A percentile compares a stretch with the other conserved stretches of the same genome.
Conservation (phyloP, 2,329 filamentous ascomycete species). For the Fusarium domesticum region DNA sequence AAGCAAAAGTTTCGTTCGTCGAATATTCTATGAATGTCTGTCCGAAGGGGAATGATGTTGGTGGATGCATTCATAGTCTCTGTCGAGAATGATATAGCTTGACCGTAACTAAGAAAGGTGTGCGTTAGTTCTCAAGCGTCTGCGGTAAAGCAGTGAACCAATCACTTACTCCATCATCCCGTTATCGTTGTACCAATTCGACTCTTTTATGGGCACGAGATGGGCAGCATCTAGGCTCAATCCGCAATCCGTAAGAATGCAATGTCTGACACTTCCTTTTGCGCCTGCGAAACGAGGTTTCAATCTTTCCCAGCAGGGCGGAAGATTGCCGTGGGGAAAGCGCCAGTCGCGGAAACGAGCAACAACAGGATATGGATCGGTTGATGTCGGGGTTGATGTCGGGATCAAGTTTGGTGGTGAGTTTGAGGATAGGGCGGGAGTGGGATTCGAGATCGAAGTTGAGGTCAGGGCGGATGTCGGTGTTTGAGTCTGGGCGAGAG, state of each 20-base stretch:
- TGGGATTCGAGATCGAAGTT: too few relatives aligned
- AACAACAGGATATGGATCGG: too few relatives aligned
- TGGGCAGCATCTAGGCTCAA: not conserved
- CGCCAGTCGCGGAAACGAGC: conserved; percentile 3
- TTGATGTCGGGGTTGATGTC: too few relatives aligned
- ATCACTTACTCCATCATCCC: not conserved
- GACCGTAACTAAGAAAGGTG: too few relatives aligned
- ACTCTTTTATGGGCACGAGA: conserved; percentile 1
- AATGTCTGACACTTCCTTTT: not conserved
- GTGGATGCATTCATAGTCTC: conserved; percentile 1
- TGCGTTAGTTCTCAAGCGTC: not conserved
- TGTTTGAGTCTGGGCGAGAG: too few relatives aligned
- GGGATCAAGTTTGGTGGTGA: too few relatives aligned
- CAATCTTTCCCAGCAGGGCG: not conserved
- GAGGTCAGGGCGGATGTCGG: too few relatives aligned
- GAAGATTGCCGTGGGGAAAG: conserved; percentile 1
- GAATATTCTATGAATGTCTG: conserved; percentile 1
- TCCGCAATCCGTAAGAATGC: not conserved
- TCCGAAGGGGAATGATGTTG: not conserved
- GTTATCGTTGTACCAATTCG: not conserved
- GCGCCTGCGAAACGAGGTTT: not conserved
- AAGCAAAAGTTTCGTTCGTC: conserved; percentile 1
- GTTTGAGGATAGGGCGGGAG: too few relatives aligned
- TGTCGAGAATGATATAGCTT: not conserved
- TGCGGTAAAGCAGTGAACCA: not conserved